Percentiles rank a stretch among this genome's conserved stretches.
phyloP scores from a whole-genome alignment of 352 stramenopile genomes.

The Phytopythium litorale region DNA sequence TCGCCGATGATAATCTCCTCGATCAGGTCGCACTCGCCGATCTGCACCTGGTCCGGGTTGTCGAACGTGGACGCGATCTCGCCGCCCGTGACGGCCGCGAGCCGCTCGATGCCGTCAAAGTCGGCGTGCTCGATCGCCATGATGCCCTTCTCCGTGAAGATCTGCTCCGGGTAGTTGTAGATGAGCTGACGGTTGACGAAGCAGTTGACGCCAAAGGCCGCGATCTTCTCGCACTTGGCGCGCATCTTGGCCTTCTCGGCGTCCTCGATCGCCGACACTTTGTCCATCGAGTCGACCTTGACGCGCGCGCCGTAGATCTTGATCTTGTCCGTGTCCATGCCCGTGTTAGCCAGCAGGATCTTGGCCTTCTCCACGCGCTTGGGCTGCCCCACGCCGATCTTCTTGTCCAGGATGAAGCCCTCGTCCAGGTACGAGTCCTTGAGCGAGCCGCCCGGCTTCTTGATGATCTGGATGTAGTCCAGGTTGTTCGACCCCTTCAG shows the following conservation, averaged over 20 bases:
- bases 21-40: slow-evolving; percentile 97
- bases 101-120: slow-evolving; percentile 98
- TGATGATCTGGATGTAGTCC: slow-evolving; percentile 99
- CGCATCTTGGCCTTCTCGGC: slow-evolving; percentile 99
- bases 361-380: slow-evolving; percentile 97
- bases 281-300: slow-evolving; percentile 98
- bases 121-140: slow-evolving; percentile 99
- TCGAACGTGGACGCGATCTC: slow-evolving; percentile 99
- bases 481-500: slow-evolving; percentile 95
- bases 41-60: slow-evolving; percentile 92
- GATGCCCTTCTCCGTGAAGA: slow-evolving; percentile 98
- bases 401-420: slow-evolving; percentile 98
- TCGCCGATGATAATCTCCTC: slow-evolving; percentile 99
- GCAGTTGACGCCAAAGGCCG: slow-evolving; percentile 97
- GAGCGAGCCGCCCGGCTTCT: slow-evolving; percentile 95
- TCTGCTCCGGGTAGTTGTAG: slow-evolving; percentile 99
- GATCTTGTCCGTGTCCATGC: slow-evolving; percentile 99
- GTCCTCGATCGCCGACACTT: slow-evolving; percentile 99
- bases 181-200: slow-evolving; percentile 99
- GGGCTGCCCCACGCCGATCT: slow-evolving; percentile 93
- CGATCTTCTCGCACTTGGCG: slow-evolving; percentile 98
- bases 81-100: slow-evolving; percentile 94
- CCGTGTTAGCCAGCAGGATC: slow-evolving; percentile 98
- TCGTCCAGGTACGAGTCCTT: slow-evolving; percentile 98
- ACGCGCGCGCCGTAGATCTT: slow-evolving; percentile 99